These are phyloP conservation scores for Saccharomycopsis malanga DNA, from an alignment of 805 yeast genomes.

Conservation along the genomic window DNA sequence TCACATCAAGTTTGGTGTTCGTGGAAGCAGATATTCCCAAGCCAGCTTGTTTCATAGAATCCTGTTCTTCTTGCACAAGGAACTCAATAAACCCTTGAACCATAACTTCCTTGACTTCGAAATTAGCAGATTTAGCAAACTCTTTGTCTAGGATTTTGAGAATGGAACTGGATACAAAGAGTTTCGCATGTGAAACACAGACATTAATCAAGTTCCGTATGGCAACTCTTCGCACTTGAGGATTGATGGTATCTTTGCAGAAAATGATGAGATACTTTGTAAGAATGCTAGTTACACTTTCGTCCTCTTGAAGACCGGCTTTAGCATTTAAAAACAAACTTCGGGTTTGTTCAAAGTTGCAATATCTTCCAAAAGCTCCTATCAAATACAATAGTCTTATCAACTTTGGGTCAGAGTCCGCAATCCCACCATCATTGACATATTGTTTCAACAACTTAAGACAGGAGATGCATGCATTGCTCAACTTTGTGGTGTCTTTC, in stretches of 20 bases:
- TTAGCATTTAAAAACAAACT: slow-evolving; percentile 33
- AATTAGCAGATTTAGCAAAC: slow-evolving; percentile 27
- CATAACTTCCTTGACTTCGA: slow-evolving; percentile 42
- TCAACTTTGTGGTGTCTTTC: slow-evolving; percentile 41
- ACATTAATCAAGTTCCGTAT: slow-evolving; percentile 50
- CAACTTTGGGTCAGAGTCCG: slow-evolving; percentile 36
- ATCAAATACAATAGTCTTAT: slow-evolving; percentile 53
- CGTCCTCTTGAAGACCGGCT: slow-evolving; percentile 41
- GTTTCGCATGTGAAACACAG: slow-evolving; percentile 55
- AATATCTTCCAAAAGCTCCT: slow-evolving; percentile 66
- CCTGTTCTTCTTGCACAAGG: slow-evolving; percentile 48
- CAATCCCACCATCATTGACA: slow-evolving; percentile 22
- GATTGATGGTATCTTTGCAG: slow-evolving; percentile 32
- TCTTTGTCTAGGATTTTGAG: slow-evolving; percentile 45
- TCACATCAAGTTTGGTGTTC: slow-evolving; percentile 33
- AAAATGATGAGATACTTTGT: slow-evolving; percentile 53
- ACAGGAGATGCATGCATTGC: slow-evolving; percentile 60
- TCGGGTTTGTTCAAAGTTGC: slow-evolving; percentile 47
- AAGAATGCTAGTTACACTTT: slow-evolving; percentile 50
- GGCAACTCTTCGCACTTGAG: slow-evolving; percentile 41
- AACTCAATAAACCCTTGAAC: slow-evolving; percentile 53
- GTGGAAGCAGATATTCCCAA: slow-evolving; percentile 33
- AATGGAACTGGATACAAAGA: slow-evolving; percentile 54
- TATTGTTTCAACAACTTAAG: slow-evolving; percentile 44
- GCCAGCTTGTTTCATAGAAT: slow-evolving; percentile 36